phyloP scores from a whole-genome alignment of 805 yeast genomes.

The Nakazawaea siamensis region DNA sequence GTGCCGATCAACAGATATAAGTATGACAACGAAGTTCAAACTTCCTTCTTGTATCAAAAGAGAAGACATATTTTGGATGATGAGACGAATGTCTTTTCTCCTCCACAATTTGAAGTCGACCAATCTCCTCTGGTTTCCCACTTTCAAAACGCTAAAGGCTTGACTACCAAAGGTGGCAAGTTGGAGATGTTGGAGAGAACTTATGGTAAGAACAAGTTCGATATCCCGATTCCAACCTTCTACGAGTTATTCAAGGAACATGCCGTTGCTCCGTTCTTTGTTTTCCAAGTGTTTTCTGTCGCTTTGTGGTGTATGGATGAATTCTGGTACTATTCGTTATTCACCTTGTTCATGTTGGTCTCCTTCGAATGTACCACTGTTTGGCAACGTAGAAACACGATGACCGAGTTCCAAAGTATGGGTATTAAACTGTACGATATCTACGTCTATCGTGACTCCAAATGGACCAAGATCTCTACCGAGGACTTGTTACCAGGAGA shows the following conservation, averaged over 20 bases:
- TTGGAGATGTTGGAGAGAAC: conserved; percentile 36
- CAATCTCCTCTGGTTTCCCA: conserved; percentile 45
- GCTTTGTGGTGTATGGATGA: conserved; percentile 96
- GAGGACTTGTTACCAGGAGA: conserved; percentile 86
- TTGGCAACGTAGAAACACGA: conserved; percentile 89
- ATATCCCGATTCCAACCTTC: conserved; percentile 92
- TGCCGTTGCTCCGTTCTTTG: conserved; percentile 97
- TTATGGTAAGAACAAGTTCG: conserved; percentile 84
- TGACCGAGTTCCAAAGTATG: conserved; percentile 95
- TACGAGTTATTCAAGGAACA: conserved; percentile 89
- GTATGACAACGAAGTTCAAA: conserved; percentile 52
- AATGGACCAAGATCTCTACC: conserved; percentile 67
- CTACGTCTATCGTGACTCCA: conserved; percentile 57
- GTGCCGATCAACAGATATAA: conserved; percentile 49
- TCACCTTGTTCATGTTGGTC: conserved; percentile 85
- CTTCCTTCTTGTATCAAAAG: conserved; percentile 81
- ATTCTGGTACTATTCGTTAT: conserved; percentile 90
- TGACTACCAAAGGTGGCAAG: conserved; percentile 17
- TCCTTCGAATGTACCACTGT: conserved; percentile 93
- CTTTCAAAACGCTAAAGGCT: conserved; percentile 39
- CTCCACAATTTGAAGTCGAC: conserved; percentile 74
- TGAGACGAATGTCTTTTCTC: conserved; percentile 49
- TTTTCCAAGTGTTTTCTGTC: conserved; percentile 92
- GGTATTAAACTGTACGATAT: conserved; percentile 87
- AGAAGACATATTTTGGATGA: conserved; percentile 74